phyloP scores from a whole-genome alignment of 2,329 filamentous ascomycete genomes.

The Rhexocercosporidium sp. region DNA sequence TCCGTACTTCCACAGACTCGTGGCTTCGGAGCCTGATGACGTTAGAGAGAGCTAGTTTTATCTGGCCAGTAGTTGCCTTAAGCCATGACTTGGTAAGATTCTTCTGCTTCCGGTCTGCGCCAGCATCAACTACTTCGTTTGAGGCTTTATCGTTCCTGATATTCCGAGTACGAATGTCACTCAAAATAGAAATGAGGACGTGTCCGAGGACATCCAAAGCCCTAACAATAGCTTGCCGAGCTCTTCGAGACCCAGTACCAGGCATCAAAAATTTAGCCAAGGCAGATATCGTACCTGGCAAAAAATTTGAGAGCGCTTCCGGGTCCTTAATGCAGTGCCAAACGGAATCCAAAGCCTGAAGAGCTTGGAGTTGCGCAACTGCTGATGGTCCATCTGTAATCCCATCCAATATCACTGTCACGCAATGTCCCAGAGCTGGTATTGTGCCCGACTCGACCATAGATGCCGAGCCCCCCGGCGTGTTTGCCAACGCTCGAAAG shows the following conservation, averaged over 20 bases:
- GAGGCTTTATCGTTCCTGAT: constrained; percentile 37
- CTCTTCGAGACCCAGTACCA: constrained; percentile 64
- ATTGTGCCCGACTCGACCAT: constrained; percentile 65
- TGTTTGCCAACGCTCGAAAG: constrained; percentile 62
- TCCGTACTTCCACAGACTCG: constrained; percentile 70
- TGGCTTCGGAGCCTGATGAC: constrained; percentile 78
- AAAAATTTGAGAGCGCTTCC: constrained; percentile 80
- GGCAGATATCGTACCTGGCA: constrained; percentile 86
- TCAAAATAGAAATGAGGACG: constrained; percentile 60
- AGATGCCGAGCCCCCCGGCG: constrained; percentile 53
- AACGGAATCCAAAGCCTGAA: constrained; percentile 67
- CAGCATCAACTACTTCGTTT: constrained; percentile 35
- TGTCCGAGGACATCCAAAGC: constrained; percentile 63
- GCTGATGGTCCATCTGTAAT: constrained; percentile 67
- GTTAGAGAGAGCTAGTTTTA: constrained; percentile 81
- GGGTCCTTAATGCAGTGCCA: constrained; percentile 70
- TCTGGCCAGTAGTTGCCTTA: constrained; percentile 77
- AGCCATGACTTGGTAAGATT: constrained; percentile 66
- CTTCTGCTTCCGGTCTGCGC: constrained; percentile 44
- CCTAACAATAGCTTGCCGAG: constrained; percentile 66
- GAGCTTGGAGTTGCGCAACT: constrained; percentile 73
- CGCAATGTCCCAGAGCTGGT: constrained; percentile 79
- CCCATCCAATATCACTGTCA: constrained; percentile 80
- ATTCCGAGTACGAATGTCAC: constrained; percentile 59
- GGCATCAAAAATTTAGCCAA: constrained; percentile 74